phyloP scores from a whole-genome alignment of 2,329 filamentous ascomycete species.

The Alternaria rosae region DNA sequence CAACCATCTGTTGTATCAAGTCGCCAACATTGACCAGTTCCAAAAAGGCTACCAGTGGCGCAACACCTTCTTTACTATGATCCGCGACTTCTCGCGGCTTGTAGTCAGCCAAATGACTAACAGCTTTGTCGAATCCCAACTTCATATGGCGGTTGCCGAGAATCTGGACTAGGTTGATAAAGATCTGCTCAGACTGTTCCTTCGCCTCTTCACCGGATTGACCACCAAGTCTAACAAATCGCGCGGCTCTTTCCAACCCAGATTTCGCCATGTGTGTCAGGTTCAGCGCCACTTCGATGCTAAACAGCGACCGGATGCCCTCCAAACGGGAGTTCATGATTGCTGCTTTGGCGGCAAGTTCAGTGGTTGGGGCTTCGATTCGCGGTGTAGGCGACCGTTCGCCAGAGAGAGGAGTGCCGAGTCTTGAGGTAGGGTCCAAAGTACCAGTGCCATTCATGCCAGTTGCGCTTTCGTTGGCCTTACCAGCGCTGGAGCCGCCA shows the following conservation, averaged over 20 bases:
- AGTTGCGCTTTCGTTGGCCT: conserved; percentile 35
- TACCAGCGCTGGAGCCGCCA: conserved; percentile 47
- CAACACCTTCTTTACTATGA: conserved; percentile 75
- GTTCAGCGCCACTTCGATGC: conserved; percentile 91
- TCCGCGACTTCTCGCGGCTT: conserved; percentile 83
- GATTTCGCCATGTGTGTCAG: conserved; percentile 89
- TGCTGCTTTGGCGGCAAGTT: conserved; percentile 95
- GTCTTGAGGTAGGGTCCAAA: conserved; percentile 40
- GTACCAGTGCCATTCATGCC: conserved; percentile 36
- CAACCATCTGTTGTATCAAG: conserved; percentile 97
- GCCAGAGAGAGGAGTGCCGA: conserved; percentile 49
- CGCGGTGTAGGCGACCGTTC: conserved; percentile 49
- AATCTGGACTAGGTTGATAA: conserved; percentile 82
- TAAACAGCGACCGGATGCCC: conserved; percentile 93
- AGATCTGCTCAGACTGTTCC: conserved; percentile 89
- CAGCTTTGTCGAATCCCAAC: conserved; percentile 90
- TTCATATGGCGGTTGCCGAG: conserved; percentile 88
- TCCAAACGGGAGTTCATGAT: conserved; percentile 95
- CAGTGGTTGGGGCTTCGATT: conserved; percentile 79
- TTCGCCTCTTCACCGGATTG: conserved; percentile 82
- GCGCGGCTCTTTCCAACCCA: conserved; percentile 82
- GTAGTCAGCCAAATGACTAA: conserved; percentile 88
- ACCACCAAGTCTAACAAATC: conserved; percentile 81
- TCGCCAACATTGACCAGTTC: conserved; percentile 98
- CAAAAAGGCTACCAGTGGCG: conserved; percentile 92